A percentile compares a stretch with the other conserved stretches of the same genome.
phyloP scores from a whole-genome alignment of 805 yeast species.

The Yarrowia keelungensis region DNA sequence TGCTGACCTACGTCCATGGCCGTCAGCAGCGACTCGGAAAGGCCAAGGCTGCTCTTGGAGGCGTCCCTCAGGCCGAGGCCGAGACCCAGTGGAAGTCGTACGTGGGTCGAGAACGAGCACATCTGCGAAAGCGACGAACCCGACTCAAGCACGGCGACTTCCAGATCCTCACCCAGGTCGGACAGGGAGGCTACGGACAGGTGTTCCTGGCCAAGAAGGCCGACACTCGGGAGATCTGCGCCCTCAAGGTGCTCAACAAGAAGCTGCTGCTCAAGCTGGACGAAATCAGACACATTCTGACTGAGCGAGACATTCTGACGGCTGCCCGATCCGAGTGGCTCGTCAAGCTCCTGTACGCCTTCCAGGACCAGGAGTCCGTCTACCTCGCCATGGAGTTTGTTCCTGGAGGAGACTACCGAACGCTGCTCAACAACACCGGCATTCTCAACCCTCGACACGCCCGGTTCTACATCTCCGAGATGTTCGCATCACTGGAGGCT shows the following conservation, averaged over 20 bases:
- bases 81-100: slow-evolving; percentile 78
- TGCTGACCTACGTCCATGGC: slow-evolving; percentile 87
- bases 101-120: slow-evolving; percentile 81
- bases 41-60: slow-evolving; percentile 60
- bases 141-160: slow-evolving; percentile 95
- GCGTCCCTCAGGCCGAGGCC: slow-evolving; percentile 52
- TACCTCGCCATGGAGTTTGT: slow-evolving; percentile 98
- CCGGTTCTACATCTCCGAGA: slow-evolving; percentile 90
- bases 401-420: slow-evolving; percentile 99
- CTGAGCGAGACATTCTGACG: slow-evolving; percentile 96
- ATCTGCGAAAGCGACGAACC: slow-evolving; percentile 83
- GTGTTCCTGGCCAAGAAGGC: slow-evolving; percentile 94
- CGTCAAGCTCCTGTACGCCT: slow-evolving; percentile 90
- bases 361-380: slow-evolving; percentile 88
- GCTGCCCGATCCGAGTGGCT: slow-evolving; percentile 96
- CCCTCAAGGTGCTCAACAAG: slow-evolving; percentile 89
- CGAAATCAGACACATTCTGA: slow-evolving; percentile 93
- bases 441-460: slow-evolving; percentile 93
- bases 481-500: slow-evolving; percentile 94
- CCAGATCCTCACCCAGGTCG: slow-evolving; percentile 96
- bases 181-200: slow-evolving; percentile 99
- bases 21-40: slow-evolving; percentile 82
- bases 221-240: slow-evolving; percentile 95
- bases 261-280: slow-evolving; percentile 84
- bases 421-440: slow-evolving; percentile 90